Conservation (phyloP, 2,329 filamentous ascomycete genomes). For the Exophiala viscosa region DNA sequence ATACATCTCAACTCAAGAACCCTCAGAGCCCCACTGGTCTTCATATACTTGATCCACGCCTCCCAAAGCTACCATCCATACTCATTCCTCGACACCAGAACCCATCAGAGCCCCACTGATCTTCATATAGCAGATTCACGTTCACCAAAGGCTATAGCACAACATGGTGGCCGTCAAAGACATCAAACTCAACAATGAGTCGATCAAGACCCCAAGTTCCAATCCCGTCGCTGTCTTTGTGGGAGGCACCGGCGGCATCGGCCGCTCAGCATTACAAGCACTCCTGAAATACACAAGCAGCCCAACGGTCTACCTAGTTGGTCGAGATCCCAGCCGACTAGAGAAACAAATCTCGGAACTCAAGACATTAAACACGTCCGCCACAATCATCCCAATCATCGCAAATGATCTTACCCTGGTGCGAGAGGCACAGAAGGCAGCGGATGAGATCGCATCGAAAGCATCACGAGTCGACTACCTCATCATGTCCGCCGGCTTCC, state of each 20-base stretch:
- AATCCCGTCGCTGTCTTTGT: constrained; percentile 13
- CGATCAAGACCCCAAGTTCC: constrained; percentile 6
- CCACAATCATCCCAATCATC: constrained; percentile 12
- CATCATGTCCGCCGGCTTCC: constrained; percentile 17
- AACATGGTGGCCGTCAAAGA: constrained; percentile 20
- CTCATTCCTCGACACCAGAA: too few relatives aligned
- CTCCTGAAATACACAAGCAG: constrained; percentile 14
- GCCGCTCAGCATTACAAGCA: constrained; percentile 15
- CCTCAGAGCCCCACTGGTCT: too few relatives aligned
- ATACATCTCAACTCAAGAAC: too few relatives aligned
- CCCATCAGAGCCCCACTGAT: too few relatives aligned
- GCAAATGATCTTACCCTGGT: constrained; percentile 16
- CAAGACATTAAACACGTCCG: constrained; percentile 7
- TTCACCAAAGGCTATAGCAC: background rate
- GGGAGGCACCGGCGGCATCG: constrained; percentile 20
- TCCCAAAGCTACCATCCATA: too few relatives aligned
- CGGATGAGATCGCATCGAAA: constrained; percentile 4
- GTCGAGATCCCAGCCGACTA: constrained; percentile 1
- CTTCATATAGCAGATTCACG: too few relatives aligned
- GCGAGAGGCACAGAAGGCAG: constrained; percentile 9
- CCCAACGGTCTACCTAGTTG: constrained; percentile 21
- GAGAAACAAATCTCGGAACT: background rate
- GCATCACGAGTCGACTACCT: constrained; percentile 15
- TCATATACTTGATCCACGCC: too few relatives aligned
- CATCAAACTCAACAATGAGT: constrained; percentile 17